Evolutionary conservation across 352 stramenopile genomes (phyloP).

Genomic region (Thalassiosira pacifica): DNA sequence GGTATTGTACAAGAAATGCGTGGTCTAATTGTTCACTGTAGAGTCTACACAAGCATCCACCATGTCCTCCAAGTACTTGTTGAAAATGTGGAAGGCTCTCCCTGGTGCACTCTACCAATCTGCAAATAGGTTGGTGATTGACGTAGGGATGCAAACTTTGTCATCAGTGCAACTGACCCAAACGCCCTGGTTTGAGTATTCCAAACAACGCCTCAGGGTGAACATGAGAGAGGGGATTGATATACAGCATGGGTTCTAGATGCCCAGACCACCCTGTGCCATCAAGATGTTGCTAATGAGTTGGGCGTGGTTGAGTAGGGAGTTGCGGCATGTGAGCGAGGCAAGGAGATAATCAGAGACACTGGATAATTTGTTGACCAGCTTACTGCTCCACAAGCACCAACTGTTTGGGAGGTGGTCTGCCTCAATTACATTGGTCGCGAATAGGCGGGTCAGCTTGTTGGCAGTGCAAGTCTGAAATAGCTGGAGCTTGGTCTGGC

Average conservation of each 20-base stretch:
- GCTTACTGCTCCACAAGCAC: conserved; percentile 20
- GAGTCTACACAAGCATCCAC: not conserved
- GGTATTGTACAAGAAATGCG: not conserved
- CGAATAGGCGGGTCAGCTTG: conserved; percentile 33
- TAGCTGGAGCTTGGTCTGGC: conserved; percentile 14
- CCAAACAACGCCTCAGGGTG: conserved; percentile 1
- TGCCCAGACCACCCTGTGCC: conserved; percentile 16
- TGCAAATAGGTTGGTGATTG: conserved; percentile 16
- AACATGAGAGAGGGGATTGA: conserved; percentile 34
- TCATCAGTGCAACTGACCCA: not conserved
- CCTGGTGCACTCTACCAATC: not conserved
- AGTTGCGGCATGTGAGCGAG: not conserved
- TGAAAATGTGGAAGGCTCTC: conserved; percentile 8
- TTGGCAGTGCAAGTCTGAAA: conserved; percentile 22
- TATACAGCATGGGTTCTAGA: conserved; percentile 20
- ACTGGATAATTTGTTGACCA: conserved; percentile 5
- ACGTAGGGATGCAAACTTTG: not conserved
- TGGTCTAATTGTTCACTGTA: not conserved
- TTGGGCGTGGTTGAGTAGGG: not conserved
- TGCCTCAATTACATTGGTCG: not conserved
- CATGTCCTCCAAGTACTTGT: not conserved
- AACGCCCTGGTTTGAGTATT: not conserved
- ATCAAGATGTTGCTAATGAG: conserved; percentile 26
- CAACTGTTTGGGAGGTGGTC: not conserved
- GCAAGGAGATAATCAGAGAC: not conserved